Conservation (phyloP, 371 early-diverging fungal species). For the Syncephalis plumigaleata region DNA sequence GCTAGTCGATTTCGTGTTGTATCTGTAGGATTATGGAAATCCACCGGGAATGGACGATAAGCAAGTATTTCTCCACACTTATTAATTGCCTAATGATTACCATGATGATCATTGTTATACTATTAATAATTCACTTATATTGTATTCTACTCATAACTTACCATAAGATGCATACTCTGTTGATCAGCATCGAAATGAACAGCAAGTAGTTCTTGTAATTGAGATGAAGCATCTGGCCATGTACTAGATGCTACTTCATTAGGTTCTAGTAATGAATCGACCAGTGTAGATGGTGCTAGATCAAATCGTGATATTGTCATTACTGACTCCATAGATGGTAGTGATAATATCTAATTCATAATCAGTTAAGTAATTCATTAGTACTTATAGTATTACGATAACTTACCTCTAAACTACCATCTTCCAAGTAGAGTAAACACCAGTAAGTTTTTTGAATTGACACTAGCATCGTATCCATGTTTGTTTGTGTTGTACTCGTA, state of each 20-base stretch:
- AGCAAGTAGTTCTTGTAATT: constrained; percentile 49
- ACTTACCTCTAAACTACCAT: constrained; percentile 33
- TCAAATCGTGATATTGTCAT: constrained; percentile 49
- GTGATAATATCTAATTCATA: constrained; percentile 28
- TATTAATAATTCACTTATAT: background rate
- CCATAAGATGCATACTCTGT: constrained; percentile 49
- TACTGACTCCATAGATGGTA: constrained; percentile 51
- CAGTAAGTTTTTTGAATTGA: constrained; percentile 22
- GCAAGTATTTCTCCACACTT: constrained; percentile 49
- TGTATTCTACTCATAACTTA: constrained; percentile 12
- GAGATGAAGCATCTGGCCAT: constrained; percentile 11
- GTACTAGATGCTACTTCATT: constrained; percentile 13
- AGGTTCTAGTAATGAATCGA: constrained; percentile 23
- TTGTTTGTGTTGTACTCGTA: constrained; percentile 7
- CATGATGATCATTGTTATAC: background rate
- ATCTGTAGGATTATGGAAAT: constrained; percentile 13
- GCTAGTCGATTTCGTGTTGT: constrained; percentile 32
- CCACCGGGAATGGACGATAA: constrained; percentile 42
- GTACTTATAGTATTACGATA: too few relatives aligned
- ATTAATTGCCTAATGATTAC: constrained; percentile 30
- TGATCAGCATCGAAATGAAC: constrained; percentile 38
- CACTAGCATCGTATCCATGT: too few relatives aligned
- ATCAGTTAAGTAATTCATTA: too few relatives aligned
- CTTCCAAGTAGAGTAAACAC: constrained; percentile 24
- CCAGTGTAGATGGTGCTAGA: constrained; percentile 32